A percentile compares a stretch with the other conserved stretches of the same genome.
Conservation (phyloP, 2,329 filamentous ascomycete genomes). For the Davidsoniella virescens region DNA sequence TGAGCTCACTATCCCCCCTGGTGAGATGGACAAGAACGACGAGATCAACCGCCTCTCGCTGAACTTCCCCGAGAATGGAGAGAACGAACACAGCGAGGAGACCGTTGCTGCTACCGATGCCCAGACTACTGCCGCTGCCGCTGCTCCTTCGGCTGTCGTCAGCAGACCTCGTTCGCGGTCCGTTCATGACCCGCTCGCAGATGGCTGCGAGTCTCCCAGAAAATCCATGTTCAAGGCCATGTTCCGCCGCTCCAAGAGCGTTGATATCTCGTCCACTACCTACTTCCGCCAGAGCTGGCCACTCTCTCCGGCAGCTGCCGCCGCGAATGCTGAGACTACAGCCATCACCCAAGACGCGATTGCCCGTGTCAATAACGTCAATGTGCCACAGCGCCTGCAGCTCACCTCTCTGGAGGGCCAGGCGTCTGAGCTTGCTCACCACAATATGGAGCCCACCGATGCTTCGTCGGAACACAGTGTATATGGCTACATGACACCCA, state of each 20-base stretch:
- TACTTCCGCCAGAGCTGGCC: constrained; percentile 12
- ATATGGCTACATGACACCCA: constrained; percentile 12
- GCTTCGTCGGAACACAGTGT: constrained; percentile 11
- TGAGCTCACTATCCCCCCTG: constrained; percentile 11
- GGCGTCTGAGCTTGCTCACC: constrained; percentile 9
- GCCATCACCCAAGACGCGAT: constrained; percentile 2
- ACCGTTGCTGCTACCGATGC: not conserved
- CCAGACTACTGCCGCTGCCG: not conserved
- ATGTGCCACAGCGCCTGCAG: constrained; percentile 3
- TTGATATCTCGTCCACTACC: not conserved
- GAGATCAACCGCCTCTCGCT: constrained; percentile 8
- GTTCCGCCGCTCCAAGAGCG: constrained; percentile 10
- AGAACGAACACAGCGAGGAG: not conserved
- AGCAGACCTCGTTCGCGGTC: constrained; percentile 5
- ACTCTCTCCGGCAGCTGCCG: constrained; percentile 1
- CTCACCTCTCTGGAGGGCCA: constrained; percentile 11
- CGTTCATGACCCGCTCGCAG: not conserved
- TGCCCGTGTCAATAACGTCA: constrained; percentile 1
- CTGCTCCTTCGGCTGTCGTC: not conserved
- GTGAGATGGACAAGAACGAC: constrained; percentile 10
- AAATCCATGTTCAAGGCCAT: constrained; percentile 10
- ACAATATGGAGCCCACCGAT: constrained; percentile 10
- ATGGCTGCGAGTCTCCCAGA: constrained; percentile 3
- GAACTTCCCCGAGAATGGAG: constrained; percentile 10
- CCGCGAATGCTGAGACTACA: not conserved